These are phyloP conservation scores for Penicillium dipodomyicola DNA, from an alignment of 495 filamentous ascomycete genomes.

Conservation along the genomic window DNA sequence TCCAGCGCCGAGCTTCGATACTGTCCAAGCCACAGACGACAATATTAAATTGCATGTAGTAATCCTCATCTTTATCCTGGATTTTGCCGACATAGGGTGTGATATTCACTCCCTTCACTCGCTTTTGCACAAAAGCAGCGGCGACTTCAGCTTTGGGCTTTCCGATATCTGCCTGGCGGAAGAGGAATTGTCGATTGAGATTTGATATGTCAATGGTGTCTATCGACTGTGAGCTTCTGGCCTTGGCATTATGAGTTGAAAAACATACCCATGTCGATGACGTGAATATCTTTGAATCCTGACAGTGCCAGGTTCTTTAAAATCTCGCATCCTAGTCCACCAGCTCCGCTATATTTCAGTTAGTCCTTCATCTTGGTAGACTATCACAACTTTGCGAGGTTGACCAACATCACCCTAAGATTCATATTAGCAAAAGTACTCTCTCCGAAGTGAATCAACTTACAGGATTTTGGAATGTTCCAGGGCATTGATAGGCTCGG, in stretches of 20 bases:
- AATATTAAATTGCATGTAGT: conserved; percentile 96
- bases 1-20: conserved; percentile 96
- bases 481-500: conserved; percentile 57
- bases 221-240: conserved; percentile 33
- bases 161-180: conserved; percentile 88
- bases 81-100: conserved; percentile 92
- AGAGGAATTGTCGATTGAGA: conserved; percentile 96
- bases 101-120: conserved; percentile 87
- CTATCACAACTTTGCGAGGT: background rate
- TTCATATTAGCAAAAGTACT: conserved; percentile 21
- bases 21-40: conserved; percentile 96
- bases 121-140: conserved; percentile 81
- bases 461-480: conserved; percentile 70
- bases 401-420: conserved; percentile 39
- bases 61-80: conserved; percentile 95
- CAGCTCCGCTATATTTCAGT: conserved; percentile 68
- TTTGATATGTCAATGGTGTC: conserved; percentile 99
- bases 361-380: conserved; percentile 6
- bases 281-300: conserved; percentile 94
- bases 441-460: conserved; percentile 21
- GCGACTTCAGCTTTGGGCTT: conserved; percentile 93
- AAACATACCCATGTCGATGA: conserved; percentile 90
- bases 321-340: conserved; percentile 94
- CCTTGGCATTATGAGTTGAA: background rate
- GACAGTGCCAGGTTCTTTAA: conserved; percentile 94